These are phyloP conservation scores for Rhypophila decipiens DNA, from an alignment of 495 filamentous ascomycete genomes.

Conservation along the genomic window DNA sequence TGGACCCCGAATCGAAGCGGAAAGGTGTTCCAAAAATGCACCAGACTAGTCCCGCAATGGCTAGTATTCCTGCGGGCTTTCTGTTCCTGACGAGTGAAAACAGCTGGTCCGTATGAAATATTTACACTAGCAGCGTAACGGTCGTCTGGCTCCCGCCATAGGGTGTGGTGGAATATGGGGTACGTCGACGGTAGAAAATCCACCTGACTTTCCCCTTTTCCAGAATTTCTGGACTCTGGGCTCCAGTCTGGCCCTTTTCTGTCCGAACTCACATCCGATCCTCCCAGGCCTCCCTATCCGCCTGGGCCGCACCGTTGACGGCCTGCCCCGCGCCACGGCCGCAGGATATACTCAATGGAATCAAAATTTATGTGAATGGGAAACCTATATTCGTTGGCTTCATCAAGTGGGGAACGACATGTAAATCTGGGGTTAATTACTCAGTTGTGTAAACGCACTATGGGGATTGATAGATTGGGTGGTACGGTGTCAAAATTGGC, in stretches of 20 bases:
- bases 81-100: background rate
- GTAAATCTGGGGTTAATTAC: too few species aligned
- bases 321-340: too few species aligned
- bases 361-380: background rate
- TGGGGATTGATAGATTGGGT: too few species aligned
- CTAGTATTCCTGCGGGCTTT: constrained; percentile 4
- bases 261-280: background rate
- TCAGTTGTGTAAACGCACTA: too few species aligned
- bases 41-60: constrained; percentile 5
- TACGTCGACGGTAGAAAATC: constrained; percentile 2
- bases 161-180: constrained; percentile 11
- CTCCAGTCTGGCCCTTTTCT: background rate
- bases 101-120: constrained; percentile 10
- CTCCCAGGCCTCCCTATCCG: too few species aligned
- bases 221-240: constrained; percentile 5
- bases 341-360: too few species aligned
- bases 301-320: background rate
- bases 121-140: constrained; percentile 11
- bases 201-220: constrained; percentile 15
- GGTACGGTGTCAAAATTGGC: too few species aligned
- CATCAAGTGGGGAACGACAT: too few species aligned
- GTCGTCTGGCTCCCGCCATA: constrained; percentile 7
- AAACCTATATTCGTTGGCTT: too few species aligned
- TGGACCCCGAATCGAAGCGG: background rate
- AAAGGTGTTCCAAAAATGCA: constrained; percentile 15